A percentile compares a stretch with the other conserved stretches of the same genome.
phyloP scores from a whole-genome alignment of 164 flowering plant genomes.

The Dillenia turbinata region DNA sequence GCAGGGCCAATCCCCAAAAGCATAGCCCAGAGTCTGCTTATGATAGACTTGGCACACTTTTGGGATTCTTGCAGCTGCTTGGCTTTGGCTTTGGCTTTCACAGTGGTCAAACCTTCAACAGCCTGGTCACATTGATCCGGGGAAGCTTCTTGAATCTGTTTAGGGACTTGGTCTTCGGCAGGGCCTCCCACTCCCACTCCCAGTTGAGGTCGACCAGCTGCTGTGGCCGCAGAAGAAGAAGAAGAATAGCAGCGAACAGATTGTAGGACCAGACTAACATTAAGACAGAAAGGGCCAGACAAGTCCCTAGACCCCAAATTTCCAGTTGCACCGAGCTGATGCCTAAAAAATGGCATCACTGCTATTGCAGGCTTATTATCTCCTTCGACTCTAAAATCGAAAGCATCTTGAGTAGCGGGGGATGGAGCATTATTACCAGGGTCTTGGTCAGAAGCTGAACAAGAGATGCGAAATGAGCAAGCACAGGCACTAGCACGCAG shows the following conservation, averaged over 20 bases:
- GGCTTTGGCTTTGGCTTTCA: conserved; percentile 76
- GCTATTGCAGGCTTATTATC: too few species aligned
- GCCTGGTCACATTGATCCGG: conserved; percentile 96
- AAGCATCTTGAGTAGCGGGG: conserved; percentile 29
- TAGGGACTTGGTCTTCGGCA: conserved; percentile 36
- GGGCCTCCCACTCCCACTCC: conserved; percentile 32
- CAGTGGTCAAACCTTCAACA: conserved; percentile 71
- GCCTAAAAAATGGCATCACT: too few species aligned
- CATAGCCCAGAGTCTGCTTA: conserved; percentile 44
- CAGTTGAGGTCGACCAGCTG: conserved; percentile 50
- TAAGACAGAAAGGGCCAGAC: too few species aligned
- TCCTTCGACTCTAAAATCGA: conserved; percentile 7
- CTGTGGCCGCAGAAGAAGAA: conserved; percentile 22
- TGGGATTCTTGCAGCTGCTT: conserved; percentile 58
- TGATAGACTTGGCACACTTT: conserved; percentile 30
- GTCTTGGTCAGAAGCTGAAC: too few species aligned
- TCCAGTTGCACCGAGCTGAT: too few species aligned
- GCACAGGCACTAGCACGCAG: too few species aligned
- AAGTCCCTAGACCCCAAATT: too few species aligned
- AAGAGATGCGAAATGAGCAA: too few species aligned
- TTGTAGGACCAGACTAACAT: too few species aligned
- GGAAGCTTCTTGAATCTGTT: conserved; percentile 66
- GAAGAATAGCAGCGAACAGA: too few species aligned
- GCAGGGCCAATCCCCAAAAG: conserved; percentile 80
- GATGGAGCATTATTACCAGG: conserved; percentile 14